These are phyloP conservation scores for Stemphylium vesicarium DNA, from an alignment of 2,329 filamentous ascomycete genomes.

Conservation along the genomic window DNA sequence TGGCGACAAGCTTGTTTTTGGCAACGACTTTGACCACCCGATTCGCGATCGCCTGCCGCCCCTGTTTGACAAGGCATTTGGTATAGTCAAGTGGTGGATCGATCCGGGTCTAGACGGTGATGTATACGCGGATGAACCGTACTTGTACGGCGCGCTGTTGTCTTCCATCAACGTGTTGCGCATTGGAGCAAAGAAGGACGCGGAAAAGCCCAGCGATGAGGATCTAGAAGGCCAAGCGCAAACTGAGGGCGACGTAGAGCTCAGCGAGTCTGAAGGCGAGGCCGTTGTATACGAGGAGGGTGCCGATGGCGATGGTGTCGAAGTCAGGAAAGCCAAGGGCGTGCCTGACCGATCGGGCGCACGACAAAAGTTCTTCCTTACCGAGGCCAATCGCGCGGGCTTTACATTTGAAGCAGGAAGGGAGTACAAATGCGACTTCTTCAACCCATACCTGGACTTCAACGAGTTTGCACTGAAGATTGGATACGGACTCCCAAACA, in stretches of 20 bases:
- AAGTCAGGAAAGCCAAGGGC: conserved; percentile 47
- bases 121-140: conserved; percentile 83
- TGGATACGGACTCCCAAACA: conserved; percentile 66
- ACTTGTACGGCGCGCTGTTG: conserved; percentile 82
- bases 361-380: conserved; percentile 67
- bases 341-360: conserved; percentile 51
- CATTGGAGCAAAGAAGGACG: conserved; percentile 59
- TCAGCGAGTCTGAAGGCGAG: conserved; percentile 44
- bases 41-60: conserved; percentile 86
- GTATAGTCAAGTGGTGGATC: conserved; percentile 86
- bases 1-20: conserved; percentile 81
- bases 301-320: conserved; percentile 53
- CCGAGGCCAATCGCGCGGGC: conserved; percentile 59
- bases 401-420: conserved; percentile 69
- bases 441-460: conserved; percentile 92
- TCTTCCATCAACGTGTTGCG: conserved; percentile 80
- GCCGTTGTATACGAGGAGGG: conserved; percentile 61
- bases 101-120: conserved; percentile 92
- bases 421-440: conserved; percentile 75
- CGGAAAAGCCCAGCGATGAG: conserved; percentile 40
- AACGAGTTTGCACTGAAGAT: conserved; percentile 71
- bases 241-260: conserved; percentile 59
- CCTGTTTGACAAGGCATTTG: conserved; percentile 83
- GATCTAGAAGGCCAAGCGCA: conserved; percentile 44
- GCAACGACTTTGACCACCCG: conserved; percentile 93